Evolutionary conservation across 805 yeast genomes (phyloP), one percentile per base, ranked within the genome.

Genomic region (Blastobotrys parvus): DNA sequence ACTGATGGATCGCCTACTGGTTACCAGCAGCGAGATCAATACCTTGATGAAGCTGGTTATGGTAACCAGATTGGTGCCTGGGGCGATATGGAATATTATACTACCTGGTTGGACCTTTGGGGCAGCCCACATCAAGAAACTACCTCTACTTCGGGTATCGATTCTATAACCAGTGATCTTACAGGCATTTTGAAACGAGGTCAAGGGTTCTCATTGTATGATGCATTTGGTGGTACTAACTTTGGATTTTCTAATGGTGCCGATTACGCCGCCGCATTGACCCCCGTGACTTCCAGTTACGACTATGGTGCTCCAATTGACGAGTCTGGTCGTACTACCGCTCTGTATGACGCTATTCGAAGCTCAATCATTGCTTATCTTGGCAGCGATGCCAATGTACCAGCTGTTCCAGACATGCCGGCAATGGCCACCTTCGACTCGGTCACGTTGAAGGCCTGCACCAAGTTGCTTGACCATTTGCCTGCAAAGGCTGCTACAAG

Each of bases 241-340:
- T 39, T 31, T 10, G 42, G 42, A 17, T 39, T 39, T 23, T 20
- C 19, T 3, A 39, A 31, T 20, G 42, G 42, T 18, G 35, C 36
- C 21, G 19, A 30, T 15, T 32, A 21, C 13, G 37, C 13, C 19
- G 36, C 30, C 37, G 10, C 15, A 6, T 21, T 33, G 31, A 10
- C n/a, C 3, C n/a, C 30, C 18, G 13, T 23, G 8, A 33, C 37
- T 23, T 31, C 42, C 3, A 18, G 29, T 20, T 39, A 39, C n/a
- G 42, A 39, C 21, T 39, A 39, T 13, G 42, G 42, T 15, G 42
- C 42, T 18, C 42, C 42, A 10, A 29, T 39, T 21, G 42, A 39
- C 27, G 42, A 39, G 37, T 30, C 36, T 13, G 42, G 42, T n/a
- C 20, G 36, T n/a, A 23, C 31, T n/a, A 39, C 42, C 3, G 42